Conservation (phyloP, 305 asterid genomes). For the Fraxinus nigra region DNA sequence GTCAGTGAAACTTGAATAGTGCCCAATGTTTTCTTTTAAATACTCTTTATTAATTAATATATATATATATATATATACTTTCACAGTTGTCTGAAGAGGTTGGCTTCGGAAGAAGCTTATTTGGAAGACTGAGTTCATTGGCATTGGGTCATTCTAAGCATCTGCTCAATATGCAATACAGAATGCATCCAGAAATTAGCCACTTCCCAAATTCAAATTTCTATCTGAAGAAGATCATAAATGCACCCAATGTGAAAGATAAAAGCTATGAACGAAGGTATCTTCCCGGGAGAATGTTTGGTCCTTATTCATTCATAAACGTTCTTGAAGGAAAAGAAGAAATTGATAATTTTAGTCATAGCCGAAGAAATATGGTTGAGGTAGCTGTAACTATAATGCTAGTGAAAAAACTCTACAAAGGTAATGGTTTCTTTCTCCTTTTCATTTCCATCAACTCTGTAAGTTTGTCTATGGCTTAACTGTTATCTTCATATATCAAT, state of each 20-base stretch:
- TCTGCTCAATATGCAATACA: conserved; percentile 59
- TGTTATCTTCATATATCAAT: background rate
- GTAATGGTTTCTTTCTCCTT: conserved; percentile 22
- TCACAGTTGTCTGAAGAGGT: conserved; percentile 50
- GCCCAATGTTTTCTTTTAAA: background rate
- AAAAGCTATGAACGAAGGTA: conserved; percentile 35
- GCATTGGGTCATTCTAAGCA: conserved; percentile 58
- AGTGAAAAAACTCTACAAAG: conserved; percentile 51
- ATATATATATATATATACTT: background rate
- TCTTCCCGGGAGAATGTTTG: conserved; percentile 54
- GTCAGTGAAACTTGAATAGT: background rate
- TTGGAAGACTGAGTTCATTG: conserved; percentile 62
- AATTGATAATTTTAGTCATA: conserved; percentile 36
- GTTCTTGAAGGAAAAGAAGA: conserved; percentile 56
- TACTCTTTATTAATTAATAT: background rate
- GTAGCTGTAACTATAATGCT: conserved; percentile 54
- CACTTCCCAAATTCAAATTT: conserved; percentile 62
- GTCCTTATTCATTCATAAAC: conserved; percentile 70
- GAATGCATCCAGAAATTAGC: conserved; percentile 83
- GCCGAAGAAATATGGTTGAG: conserved; percentile 61
- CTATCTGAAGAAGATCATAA: conserved; percentile 44
- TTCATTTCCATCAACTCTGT: background rate
- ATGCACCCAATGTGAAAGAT: conserved; percentile 49
- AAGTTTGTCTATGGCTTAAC: background rate
- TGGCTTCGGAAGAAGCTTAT: conserved; percentile 74